Base-by-base conservation (phyloP, 1,139 yeast genomes). In the Hemisphaericaspora xylofermentans region DNA sequence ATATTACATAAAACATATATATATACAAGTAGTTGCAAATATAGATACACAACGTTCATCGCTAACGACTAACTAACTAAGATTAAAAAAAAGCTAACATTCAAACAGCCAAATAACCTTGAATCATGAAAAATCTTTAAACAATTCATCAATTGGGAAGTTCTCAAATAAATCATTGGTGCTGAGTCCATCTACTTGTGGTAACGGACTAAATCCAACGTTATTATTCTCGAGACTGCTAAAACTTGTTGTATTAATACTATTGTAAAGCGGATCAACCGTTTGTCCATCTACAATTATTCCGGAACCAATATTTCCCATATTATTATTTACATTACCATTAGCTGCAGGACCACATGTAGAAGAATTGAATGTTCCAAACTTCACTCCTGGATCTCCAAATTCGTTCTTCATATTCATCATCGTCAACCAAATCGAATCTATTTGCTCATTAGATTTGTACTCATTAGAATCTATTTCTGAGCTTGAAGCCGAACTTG, bases 341-440 rank as follows among this genome's bases (percentile, higher is more conserved):
- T n/a, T n/a, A n/a, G 18, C 17, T 12, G 30, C 8, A 34, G 10
- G n/a, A 16, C 30, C 36, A 12, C n/a, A n/a, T n/a, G n/a, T n/a
- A n/a, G n/a, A n/a, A n/a, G 25, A 13, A 8, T 21, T 27, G 8
- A 28, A 15, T 15, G 28, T 33, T 33, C 43, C 43, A 13, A 18
- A 36, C 24, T 29, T 37, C 15, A 19, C 27, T 14, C 36, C 36
- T 8, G 39, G 37, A 36, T 46, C 46, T 13, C 42, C 35, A 39
- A 16, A 35, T 6, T 49, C 53, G 35, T 54, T 52, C 43, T 55
- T 56, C 36, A 52, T 43, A 17, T 58, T 49, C 58, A 63, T 55
- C 63, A 62, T 60, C 40, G 56, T 63, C 33, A 63, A 40, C 68
- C 68, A 63, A 33, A 62, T 45, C 16, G 52, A 49, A 44, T 63